Conservation (phyloP, 495 filamentous ascomycete species). For the Tuber melanosporum region DNA sequence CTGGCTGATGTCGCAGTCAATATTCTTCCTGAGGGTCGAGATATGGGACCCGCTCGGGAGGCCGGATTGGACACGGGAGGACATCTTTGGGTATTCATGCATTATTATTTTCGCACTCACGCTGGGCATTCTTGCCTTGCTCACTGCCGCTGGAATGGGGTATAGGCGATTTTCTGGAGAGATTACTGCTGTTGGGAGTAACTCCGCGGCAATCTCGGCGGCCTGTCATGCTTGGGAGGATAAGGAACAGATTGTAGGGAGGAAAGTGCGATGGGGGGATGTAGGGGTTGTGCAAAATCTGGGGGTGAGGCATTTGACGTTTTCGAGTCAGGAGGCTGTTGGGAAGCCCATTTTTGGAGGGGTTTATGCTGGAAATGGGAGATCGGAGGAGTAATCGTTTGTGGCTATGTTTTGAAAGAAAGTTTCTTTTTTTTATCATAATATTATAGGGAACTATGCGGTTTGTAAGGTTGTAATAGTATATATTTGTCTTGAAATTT, state of each 20-base stretch:
- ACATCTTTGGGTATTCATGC: slow-evolving; percentile 7
- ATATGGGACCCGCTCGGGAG: slow-evolving; percentile 15
- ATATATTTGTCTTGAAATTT: neutral
- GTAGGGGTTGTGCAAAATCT: too few relatives aligned
- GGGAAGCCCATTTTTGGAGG: neutral
- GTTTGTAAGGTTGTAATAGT: neutral
- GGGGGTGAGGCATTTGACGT: too few relatives aligned
- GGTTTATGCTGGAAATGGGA: neutral
- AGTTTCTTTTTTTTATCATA: neutral
- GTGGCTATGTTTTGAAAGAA: neutral
- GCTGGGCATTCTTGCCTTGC: neutral
- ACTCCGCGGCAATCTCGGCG: neutral
- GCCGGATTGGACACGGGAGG: too few relatives aligned
- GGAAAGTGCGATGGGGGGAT: too few relatives aligned
- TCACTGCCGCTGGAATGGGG: neutral
- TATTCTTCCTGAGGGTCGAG: slow-evolving; percentile 42
- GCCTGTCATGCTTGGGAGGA: too few relatives aligned
- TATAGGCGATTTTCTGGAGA: neutral
- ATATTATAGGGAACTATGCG: neutral
- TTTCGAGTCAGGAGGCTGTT: too few relatives aligned
- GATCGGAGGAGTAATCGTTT: neutral
- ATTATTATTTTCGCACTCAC: slow-evolving; percentile 14
- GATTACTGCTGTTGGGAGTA: slow-evolving; percentile 4
- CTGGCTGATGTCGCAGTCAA: slow-evolving; percentile 47
- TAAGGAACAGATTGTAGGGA: too few relatives aligned